A percentile compares a stretch with the other conserved stretches of the same genome.
Evolutionary conservation across 495 filamentous ascomycete species (phyloP).

Genomic region (Tuber aestivum): DNA sequence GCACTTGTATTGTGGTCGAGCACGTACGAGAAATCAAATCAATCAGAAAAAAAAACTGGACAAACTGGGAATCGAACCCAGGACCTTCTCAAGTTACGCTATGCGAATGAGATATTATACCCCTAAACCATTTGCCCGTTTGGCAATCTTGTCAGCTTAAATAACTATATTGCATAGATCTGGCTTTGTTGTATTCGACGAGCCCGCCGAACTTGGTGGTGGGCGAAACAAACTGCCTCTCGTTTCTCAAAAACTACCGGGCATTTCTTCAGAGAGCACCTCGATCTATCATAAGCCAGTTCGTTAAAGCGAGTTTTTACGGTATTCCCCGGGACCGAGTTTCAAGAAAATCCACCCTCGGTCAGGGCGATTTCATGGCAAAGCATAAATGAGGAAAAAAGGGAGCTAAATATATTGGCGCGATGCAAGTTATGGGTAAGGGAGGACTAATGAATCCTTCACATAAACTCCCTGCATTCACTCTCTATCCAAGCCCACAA

Average conservation of each 20-base stretch:
- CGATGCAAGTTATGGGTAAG: background rate
- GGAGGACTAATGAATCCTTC: background rate
- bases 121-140: conserved; percentile 21
- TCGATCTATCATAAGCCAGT: background rate
- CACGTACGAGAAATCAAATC: too few species aligned
- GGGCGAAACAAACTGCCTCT: background rate
- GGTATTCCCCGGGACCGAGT: background rate
- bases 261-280: background rate
- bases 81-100: conserved; percentile 14
- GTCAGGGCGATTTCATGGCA: background rate
- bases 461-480: conserved; percentile 38
- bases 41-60: conserved; percentile 11
- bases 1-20: too few species aligned
- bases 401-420: background rate
- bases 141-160: background rate
- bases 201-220: background rate
- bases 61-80: conserved; percentile 24
- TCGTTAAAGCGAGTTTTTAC: background rate
- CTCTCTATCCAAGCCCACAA: conserved; percentile 46
- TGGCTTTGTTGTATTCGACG: too few species aligned
- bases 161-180: background rate
- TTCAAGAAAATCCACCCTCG: background rate
- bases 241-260: background rate
- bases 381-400: background rate
- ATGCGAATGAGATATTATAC: conserved; percentile 25